Conservation (phyloP, 1,139 yeast species). For the Candida tunisiensis region DNA sequence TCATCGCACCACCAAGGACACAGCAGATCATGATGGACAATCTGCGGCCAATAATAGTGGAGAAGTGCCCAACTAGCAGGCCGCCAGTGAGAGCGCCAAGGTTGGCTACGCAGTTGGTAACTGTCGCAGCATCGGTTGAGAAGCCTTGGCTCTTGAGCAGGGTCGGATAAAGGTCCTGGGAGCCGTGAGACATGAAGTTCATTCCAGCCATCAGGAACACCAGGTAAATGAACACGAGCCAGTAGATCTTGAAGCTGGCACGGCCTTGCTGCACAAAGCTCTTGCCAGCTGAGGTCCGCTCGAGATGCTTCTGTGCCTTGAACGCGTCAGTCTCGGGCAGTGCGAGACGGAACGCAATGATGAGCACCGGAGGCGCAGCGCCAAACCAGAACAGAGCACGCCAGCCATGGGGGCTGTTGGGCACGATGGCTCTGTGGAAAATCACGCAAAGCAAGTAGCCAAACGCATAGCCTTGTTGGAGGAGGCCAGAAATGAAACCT, state of each 20-base stretch:
- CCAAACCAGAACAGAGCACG: conserved; percentile 69
- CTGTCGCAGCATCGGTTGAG: conserved; percentile 37
- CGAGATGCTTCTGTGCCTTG: conserved; percentile 15
- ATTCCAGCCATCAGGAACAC: conserved; percentile 45
- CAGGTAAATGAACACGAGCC: conserved; percentile 29
- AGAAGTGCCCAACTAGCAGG: conserved; percentile 39
- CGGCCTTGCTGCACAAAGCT: conserved; percentile 12
- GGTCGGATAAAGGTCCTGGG: conserved; percentile 61
- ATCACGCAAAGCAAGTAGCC: conserved; percentile 50
- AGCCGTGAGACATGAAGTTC: conserved; percentile 58
- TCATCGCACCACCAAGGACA: conserved; percentile 46
- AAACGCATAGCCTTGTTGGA: conserved; percentile 61
- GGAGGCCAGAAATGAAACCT: conserved; percentile 47
- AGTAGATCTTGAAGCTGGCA: conserved; percentile 16
- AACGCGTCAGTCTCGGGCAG: conserved; percentile 51
- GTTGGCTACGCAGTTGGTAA: conserved; percentile 53
- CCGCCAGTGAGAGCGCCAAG: conserved; percentile 59
- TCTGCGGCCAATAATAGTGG: conserved; percentile 46
- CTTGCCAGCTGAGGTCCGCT: conserved; percentile 9
- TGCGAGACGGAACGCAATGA: conserved; percentile 34
- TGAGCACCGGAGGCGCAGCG: conserved; percentile 47
- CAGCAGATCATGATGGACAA: conserved; percentile 40
- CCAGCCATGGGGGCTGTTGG: conserved; percentile 43
- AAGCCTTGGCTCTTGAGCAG: conserved; percentile 36
- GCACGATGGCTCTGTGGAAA: conserved; percentile 42